These are phyloP conservation scores for Soucietia sequanensis DNA, from an alignment of 805 yeast species.

Conservation along the genomic window DNA sequence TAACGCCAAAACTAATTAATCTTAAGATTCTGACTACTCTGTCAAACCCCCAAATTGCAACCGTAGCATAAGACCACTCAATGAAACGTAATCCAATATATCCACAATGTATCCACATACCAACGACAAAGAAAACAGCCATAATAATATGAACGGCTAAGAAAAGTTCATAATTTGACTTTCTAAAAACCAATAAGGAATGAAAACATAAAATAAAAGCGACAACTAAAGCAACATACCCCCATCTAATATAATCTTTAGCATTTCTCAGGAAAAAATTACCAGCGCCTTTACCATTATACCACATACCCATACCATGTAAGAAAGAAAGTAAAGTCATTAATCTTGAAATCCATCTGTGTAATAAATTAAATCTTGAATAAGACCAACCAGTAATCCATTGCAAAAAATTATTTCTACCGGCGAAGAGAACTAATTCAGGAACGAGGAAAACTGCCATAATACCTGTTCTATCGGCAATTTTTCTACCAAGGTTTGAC, in stretches of 20 bases:
- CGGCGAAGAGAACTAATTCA: slow-evolving; percentile 31
- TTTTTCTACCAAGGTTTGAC: slow-evolving; percentile 36
- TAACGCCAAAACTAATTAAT: slow-evolving; percentile 58
- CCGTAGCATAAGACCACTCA: slow-evolving; percentile 43
- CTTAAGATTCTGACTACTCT: slow-evolving; percentile 56
- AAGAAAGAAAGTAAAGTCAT: slow-evolving; percentile 12
- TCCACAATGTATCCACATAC: slow-evolving; percentile 46
- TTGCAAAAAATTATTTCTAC: slow-evolving; percentile 37
- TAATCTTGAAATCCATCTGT: slow-evolving; percentile 29
- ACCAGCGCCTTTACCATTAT: slow-evolving; percentile 30
- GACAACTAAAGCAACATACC: slow-evolving; percentile 26
- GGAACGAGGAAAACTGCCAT: slow-evolving; percentile 30
- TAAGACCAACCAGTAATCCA: slow-evolving; percentile 38
- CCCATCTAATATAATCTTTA: slow-evolving; percentile 22
- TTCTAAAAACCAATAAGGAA: slow-evolving; percentile 44
- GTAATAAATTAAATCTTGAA: slow-evolving; percentile 25
- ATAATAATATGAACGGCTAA: slow-evolving; percentile 55
- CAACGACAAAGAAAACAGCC: slow-evolving; percentile 48
- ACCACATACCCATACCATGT: slow-evolving; percentile 61
- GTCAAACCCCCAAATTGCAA: slow-evolving; percentile 72
- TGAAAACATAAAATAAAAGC: slow-evolving; percentile 44
- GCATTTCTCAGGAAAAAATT: slow-evolving; percentile 3
- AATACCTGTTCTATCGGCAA: slow-evolving; percentile 40
- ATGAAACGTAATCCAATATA: slow-evolving; percentile 41
- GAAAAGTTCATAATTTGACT: slow-evolving; percentile 52